A percentile compares a stretch with the other conserved stretches of the same genome.
Conservation (phyloP, 83 land plant genomes). For the Picea abies region DNA sequence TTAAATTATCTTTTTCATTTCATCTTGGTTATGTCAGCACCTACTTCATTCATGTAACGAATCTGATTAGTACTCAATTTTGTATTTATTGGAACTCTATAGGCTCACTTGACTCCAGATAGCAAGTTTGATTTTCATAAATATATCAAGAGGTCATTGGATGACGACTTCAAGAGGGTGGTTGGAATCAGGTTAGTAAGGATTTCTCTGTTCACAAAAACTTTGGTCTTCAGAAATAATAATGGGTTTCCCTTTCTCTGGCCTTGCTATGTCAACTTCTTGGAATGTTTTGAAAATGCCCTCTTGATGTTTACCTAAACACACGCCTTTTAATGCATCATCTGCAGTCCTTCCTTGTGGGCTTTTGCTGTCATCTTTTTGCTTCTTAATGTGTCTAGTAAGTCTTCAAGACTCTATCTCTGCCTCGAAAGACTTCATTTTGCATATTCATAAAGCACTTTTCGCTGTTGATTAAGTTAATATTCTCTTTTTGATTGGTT, state of each 20-base stretch:
- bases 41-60: not conserved
- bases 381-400: slow-evolving; percentile 53
- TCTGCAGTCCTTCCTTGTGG: slow-evolving; percentile 54
- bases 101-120: slow-evolving; percentile 63
- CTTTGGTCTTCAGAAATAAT: not conserved
- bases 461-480: too few relatives aligned
- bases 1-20: not conserved
- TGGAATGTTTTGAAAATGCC: not conserved
- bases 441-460: too few relatives aligned
- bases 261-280: not conserved
- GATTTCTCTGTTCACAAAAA: not conserved
- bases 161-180: slow-evolving; percentile 46
- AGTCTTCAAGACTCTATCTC: not conserved
- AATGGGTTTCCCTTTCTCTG: not conserved
- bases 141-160: slow-evolving; percentile 44
- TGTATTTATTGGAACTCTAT: not conserved
- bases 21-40: not conserved
- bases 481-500: too few relatives aligned
- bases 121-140: slow-evolving; percentile 50
- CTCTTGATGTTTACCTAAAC: not conserved
- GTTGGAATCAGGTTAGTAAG: slow-evolving; percentile 50
- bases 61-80: too few relatives aligned
- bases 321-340: not conserved
- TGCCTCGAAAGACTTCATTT: too few relatives aligned
- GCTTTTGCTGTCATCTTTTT: slow-evolving; percentile 41